Evolutionary conservation across 1,284 basidiomycete genomes (phyloP).

Genomic region (Ustilago curta): DNA sequence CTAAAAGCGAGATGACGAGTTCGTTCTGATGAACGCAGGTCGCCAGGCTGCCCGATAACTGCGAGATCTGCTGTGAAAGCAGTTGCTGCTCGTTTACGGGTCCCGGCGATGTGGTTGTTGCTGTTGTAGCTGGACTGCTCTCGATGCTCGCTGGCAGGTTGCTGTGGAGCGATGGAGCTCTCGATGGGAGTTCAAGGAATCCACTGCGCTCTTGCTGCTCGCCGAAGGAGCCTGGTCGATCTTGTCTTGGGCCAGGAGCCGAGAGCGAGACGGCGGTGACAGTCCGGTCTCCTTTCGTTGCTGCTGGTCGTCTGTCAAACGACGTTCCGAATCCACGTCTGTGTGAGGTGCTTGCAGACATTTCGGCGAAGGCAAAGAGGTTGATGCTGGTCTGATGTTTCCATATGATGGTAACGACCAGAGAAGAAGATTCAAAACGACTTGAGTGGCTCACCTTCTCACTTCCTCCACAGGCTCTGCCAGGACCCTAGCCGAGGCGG

Average conservation of each 20-base stretch:
- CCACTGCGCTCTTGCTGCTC: background rate
- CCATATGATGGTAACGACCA: background rate
- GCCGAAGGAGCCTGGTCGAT: background rate
- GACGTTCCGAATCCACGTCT: slow-evolving; percentile 3
- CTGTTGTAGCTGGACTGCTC: background rate
- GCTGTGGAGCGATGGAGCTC: background rate
- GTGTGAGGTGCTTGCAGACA: background rate
- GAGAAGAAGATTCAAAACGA: too few species aligned
- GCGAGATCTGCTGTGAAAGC: slow-evolving; percentile 2
- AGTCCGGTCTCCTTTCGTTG: background rate
- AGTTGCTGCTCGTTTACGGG: background rate
- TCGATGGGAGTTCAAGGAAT: background rate
- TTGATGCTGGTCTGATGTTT: background rate
- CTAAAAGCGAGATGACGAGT: background rate
- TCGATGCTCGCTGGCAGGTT: background rate
- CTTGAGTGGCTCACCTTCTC: too few species aligned
- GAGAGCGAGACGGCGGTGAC: background rate
- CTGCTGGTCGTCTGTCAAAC: background rate
- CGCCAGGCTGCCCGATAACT: background rate
- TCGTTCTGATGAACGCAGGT: slow-evolving; percentile 6
- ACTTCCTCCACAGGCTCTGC: too few species aligned
- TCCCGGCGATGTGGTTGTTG: background rate
- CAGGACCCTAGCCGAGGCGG: too few species aligned
- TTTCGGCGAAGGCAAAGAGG: background rate
- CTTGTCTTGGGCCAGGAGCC: background rate